Percentiles rank a stretch among this genome's conserved stretches.
These are phyloP conservation scores for Bipolaris zeicola DNA, from an alignment of 2,329 filamentous ascomycete genomes.

Conservation along the genomic window DNA sequence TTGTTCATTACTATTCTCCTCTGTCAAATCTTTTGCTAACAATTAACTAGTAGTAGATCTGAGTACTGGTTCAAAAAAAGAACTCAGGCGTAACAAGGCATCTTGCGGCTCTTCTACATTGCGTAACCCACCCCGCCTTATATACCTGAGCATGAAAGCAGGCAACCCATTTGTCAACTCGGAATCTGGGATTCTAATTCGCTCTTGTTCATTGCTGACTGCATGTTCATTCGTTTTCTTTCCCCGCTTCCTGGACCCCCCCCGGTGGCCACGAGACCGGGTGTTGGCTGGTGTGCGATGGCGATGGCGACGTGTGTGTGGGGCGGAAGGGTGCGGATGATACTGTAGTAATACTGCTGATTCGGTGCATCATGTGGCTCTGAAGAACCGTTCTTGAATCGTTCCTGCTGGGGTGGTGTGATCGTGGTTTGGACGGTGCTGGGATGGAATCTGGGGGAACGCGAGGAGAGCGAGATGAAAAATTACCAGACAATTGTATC, in stretches of 20 bases:
- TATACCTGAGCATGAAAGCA: not conserved
- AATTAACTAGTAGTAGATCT: not conserved
- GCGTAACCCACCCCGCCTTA: not conserved
- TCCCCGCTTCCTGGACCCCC: not conserved
- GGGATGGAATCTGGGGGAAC: not conserved
- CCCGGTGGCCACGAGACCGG: slow-evolving; percentile 16
- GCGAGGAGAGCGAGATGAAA: too few species aligned
- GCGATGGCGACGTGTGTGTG: slow-evolving; percentile 8
- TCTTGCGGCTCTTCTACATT: not conserved
- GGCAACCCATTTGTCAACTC: too few species aligned
- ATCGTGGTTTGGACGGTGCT: not conserved
- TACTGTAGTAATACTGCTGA: not conserved
- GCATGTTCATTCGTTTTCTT: not conserved
- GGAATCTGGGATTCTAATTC: not conserved
- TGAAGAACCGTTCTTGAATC: not conserved
- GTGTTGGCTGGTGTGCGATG: not conserved
- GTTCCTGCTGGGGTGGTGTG: not conserved
- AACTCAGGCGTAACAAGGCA: not conserved
- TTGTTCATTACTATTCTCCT: not conserved
- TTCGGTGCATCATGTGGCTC: not conserved
- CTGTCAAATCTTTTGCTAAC: not conserved
- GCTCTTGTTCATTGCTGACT: slow-evolving; percentile 1
- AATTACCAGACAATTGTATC: too few species aligned
- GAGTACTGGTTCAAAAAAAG: not conserved
- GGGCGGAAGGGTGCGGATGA: slow-evolving; percentile 17